Evolutionary conservation across 352 stramenopile species (phyloP), one percentile per base, ranked within the genome.

Genomic region (Globisporangium nodosum): DNA sequence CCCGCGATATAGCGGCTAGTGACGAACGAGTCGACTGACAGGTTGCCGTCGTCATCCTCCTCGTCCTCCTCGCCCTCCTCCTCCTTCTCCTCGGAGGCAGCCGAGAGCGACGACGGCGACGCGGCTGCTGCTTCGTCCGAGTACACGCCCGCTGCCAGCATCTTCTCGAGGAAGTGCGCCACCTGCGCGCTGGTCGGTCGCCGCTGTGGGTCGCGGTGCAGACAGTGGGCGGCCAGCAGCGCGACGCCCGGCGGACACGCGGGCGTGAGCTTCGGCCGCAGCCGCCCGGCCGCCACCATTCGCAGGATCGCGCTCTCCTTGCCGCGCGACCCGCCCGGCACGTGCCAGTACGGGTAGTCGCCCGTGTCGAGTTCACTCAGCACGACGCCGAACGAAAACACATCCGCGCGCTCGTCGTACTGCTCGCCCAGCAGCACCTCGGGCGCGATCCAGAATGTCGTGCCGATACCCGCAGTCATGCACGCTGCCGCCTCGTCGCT

Each of bases 391-490:
- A 78, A 63, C 21, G 75, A 85, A 52, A 78, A 86, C 51, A 86
- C 78, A 21, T 86, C 76, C 11, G 73, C 73, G 46, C 69, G 66
- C 54, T 86, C 76, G 62, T 81, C 71, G 48, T 86, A 86, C 52
- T 76, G 56, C 54, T 76, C 72, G 35, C 80, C 80, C 13, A 87
- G 47, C 30, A 90, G 50, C 54, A 90, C 76, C 53, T 90, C 77
- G 0, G 80, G 80, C 3, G 80, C 80, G 64, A 88, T 88, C 80
- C 80, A 90, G 63, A 87, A 87, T 56, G 64, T 76, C 52, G 80
- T 88, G 1, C 80, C 80, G 54, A 90, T 83, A 6, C 77, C 79
- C 3, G 75, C 71, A 5, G 79, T 90, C 75, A 90, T 87, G 67
- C 82, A 27, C 24, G 1, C 68, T 4, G 73, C 85, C 56, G 81